Evolutionary conservation across 192 early-diverging fungal species (phyloP).

Genomic region (Glomus cerebriforme): DNA sequence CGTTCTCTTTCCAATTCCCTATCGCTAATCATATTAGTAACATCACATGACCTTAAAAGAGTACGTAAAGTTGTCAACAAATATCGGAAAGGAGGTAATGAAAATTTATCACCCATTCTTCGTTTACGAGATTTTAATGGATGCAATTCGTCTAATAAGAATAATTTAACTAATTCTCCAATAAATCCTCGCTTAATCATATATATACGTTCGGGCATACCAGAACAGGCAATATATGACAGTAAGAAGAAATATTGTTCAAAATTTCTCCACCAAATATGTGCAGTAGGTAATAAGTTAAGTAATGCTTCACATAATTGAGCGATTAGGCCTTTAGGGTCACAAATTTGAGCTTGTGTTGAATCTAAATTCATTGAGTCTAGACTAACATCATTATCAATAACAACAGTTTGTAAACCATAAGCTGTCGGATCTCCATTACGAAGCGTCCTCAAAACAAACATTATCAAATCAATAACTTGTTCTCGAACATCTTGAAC

Average conservation of each 20-base stretch:
- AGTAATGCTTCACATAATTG: slow-evolving; percentile 32
- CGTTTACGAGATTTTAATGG: slow-evolving; percentile 38
- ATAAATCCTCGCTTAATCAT: slow-evolving; percentile 44
- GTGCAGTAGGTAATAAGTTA: slow-evolving; percentile 40
- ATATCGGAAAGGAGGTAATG: slow-evolving; percentile 44
- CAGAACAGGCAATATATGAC: slow-evolving; percentile 41
- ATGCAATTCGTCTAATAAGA: slow-evolving; percentile 40
- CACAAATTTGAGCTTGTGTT: slow-evolving; percentile 11
- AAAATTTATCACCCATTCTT: slow-evolving; percentile 55
- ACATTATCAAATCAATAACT: slow-evolving; percentile 42
- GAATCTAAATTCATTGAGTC: slow-evolving; percentile 10
- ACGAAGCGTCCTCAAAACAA: slow-evolving; percentile 37
- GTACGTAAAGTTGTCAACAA: slow-evolving; percentile 40
- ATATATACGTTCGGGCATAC: slow-evolving; percentile 35
- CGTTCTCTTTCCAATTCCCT: slow-evolving; percentile 6
- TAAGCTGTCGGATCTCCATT: slow-evolving; percentile 35
- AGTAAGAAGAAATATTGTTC: slow-evolving; percentile 50
- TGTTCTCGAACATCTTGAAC: slow-evolving; percentile 47
- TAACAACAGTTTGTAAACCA: slow-evolving; percentile 29
- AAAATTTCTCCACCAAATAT: slow-evolving; percentile 46
- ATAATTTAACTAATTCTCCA: slow-evolving; percentile 41
- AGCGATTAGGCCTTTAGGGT: slow-evolving; percentile 32
- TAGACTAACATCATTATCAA: neutral
- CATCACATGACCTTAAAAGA: slow-evolving; percentile 38
- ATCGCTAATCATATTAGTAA: slow-evolving; percentile 11